A percentile compares a stretch with the other conserved stretches of the same genome.
phyloP scores from a whole-genome alignment of 176 grass and related monocot species.

The Microstegium vimineum region DNA sequence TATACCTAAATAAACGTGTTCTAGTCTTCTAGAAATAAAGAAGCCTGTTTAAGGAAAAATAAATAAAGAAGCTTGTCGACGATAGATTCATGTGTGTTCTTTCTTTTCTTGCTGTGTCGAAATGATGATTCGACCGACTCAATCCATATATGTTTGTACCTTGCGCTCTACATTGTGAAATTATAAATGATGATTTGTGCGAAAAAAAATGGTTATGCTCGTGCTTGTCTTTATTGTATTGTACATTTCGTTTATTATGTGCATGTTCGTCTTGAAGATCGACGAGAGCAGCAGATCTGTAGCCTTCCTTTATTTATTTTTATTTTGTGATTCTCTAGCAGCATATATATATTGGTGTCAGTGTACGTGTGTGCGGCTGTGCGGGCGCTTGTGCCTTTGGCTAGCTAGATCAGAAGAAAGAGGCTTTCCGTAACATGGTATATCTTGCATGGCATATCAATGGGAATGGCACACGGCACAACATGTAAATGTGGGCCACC shows the following conservation, averaged over 20 bases:
- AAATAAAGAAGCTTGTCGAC: not conserved
- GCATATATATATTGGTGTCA: too few relatives aligned
- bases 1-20: not conserved
- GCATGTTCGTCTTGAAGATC: not conserved
- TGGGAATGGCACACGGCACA: not conserved
- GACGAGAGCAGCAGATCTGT: not conserved
- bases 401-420: too few relatives aligned
- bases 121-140: not conserved
- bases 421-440: conserved; percentile 8
- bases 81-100: not conserved
- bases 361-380: not conserved
- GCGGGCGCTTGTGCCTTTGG: not conserved
- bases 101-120: not conserved
- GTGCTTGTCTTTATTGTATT: not conserved
- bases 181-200: not conserved
- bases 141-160: not conserved
- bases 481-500: not conserved
- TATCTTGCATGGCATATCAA: conserved; percentile 19
- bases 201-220: not conserved
- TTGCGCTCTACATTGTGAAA: not conserved
- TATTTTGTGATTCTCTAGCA: not conserved
- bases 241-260: not conserved
- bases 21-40: too few relatives aligned
- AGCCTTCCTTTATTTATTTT: not conserved
- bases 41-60: too few relatives aligned